Evolutionary conservation across 2,329 filamentous ascomycete genomes (phyloP).

Genomic region (Colletotrichum sp.): DNA sequence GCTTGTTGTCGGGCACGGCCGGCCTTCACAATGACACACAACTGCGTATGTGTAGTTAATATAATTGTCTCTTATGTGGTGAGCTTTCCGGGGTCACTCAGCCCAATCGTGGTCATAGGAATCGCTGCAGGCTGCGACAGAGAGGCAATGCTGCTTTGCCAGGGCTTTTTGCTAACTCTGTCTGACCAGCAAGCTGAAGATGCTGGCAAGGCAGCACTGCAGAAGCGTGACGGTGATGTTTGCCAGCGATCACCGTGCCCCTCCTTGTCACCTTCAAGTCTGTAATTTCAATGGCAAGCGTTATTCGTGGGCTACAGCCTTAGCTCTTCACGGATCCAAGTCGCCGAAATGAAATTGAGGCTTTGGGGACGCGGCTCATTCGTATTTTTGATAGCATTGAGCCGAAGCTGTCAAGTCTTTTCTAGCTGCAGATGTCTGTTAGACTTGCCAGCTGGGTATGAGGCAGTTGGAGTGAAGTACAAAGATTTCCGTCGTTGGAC

Average conservation of each 20-base stretch:
- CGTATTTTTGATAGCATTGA: neutral
- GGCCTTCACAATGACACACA: neutral
- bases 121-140: neutral
- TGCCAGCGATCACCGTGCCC: neutral
- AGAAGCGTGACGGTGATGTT: slow-evolving; percentile 1
- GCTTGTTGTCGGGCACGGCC: neutral
- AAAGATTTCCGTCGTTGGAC: neutral
- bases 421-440: neutral
- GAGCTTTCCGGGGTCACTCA: neutral
- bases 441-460: neutral
- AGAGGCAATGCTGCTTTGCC: neutral
- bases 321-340: neutral
- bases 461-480: neutral
- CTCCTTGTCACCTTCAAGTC: neutral
- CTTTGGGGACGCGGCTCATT: neutral
- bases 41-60: neutral
- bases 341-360: neutral
- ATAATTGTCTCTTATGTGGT: neutral
- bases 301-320: neutral
- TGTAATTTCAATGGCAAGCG: neutral
- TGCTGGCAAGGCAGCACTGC: slow-evolving; percentile 12
- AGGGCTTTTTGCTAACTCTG: neutral
- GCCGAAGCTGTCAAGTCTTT: neutral
- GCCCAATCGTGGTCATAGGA: neutral
- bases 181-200: neutral